Conservation (phyloP, 2,329 filamentous ascomycete genomes). For the Fusarium cicatricum region DNA sequence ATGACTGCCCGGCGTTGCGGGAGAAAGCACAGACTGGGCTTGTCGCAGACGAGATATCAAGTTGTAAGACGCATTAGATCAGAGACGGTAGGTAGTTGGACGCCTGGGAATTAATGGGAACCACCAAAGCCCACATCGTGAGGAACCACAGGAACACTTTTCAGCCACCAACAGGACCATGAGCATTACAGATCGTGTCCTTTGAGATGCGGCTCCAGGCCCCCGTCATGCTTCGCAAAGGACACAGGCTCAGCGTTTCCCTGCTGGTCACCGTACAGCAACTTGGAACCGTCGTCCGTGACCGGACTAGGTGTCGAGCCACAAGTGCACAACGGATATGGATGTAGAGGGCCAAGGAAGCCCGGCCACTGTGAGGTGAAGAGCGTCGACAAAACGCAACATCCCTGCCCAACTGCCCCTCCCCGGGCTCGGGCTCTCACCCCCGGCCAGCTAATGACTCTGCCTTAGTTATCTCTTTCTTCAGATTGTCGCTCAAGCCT, state of each 20-base stretch:
- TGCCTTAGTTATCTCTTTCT: not conserved
- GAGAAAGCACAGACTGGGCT: conserved; percentile 18
- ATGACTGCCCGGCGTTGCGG: conserved; percentile 7
- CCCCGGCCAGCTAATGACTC: conserved; percentile 3
- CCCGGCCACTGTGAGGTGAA: conserved; percentile 19
- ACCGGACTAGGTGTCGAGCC: conserved; percentile 27
- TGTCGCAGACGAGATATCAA: conserved; percentile 1
- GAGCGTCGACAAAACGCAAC: conserved; percentile 26
- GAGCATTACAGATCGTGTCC: conserved; percentile 31
- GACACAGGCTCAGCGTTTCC: conserved; percentile 1
- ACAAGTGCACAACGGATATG: conserved; percentile 25
- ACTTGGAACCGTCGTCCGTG: conserved; percentile 13
- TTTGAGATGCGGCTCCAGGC: conserved; percentile 11
- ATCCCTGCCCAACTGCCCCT: conserved; percentile 26
- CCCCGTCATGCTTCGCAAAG: conserved; percentile 12
- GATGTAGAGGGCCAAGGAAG: conserved; percentile 30
- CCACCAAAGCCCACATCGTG: conserved; percentile 8
- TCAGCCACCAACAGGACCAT: conserved; percentile 32
- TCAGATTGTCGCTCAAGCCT: not conserved
- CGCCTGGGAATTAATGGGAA: conserved; percentile 3
- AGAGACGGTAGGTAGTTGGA: not conserved
- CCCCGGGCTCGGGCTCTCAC: conserved; percentile 14
- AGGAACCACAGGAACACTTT: conserved; percentile 3
- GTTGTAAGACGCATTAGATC: not conserved
- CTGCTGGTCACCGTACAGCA: conserved; percentile 22